Evolutionary conservation across 805 yeast species (phyloP).

Genomic region (Limtongozyma cylindracea): DNA sequence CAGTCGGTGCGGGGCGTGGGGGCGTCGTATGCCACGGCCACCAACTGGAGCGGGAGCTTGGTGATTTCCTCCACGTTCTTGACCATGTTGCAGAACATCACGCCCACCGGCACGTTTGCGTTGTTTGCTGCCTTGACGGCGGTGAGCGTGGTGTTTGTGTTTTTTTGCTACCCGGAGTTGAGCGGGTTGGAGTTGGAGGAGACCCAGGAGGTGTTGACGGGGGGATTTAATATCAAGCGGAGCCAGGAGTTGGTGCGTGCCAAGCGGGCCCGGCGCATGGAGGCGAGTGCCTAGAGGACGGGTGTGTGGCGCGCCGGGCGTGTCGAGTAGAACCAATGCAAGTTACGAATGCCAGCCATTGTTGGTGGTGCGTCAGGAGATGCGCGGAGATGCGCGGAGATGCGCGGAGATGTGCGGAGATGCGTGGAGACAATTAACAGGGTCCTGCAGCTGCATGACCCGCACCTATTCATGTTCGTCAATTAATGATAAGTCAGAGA

Average conservation of each 20-base stretch:
- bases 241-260: slow-evolving; percentile 14
- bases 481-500: too few relatives aligned
- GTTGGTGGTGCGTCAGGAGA: too few relatives aligned
- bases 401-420: too few relatives aligned
- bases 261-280: slow-evolving; percentile 1
- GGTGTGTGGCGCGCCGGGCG: too few relatives aligned
- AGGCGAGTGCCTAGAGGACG: neutral
- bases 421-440: too few relatives aligned
- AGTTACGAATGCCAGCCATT: too few relatives aligned
- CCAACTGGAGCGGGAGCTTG: slow-evolving; percentile 89
- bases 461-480: too few relatives aligned
- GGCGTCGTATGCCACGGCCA: slow-evolving; percentile 71
- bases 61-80: slow-evolving; percentile 79
- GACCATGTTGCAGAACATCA: slow-evolving; percentile 80
- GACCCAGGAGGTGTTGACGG: slow-evolving; percentile 54
- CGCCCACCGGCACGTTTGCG: slow-evolving; percentile 89
- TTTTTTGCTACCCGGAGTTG: slow-evolving; percentile 78
- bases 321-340: too few relatives aligned
- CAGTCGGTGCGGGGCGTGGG: slow-evolving; percentile 88
- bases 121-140: slow-evolving; percentile 68
- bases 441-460: too few relatives aligned
- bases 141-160: slow-evolving; percentile 47
- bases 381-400: too few relatives aligned
- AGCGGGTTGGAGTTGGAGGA: slow-evolving; percentile 82
- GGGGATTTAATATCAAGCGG: slow-evolving; percentile 63